Conservation (phyloP, 352 stramenopile genomes). For the Phytophthora citricola region DNA sequence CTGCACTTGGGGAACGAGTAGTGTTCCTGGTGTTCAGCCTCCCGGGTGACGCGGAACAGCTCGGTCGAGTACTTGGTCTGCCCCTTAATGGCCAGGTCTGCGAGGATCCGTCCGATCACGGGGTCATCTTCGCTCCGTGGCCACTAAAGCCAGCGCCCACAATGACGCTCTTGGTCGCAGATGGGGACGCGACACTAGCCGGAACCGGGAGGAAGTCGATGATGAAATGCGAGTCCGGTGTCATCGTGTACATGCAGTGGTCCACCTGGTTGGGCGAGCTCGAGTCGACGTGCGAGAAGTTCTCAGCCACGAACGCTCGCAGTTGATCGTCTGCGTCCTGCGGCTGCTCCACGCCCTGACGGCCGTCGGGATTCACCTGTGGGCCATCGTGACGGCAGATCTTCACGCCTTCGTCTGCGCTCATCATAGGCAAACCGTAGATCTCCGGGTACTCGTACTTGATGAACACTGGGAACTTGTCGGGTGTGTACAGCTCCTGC, state of each 20-base stretch:
- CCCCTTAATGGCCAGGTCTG: constrained; percentile 64
- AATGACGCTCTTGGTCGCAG: constrained; percentile 52
- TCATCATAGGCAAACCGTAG: constrained; percentile 63
- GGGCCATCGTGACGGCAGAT: constrained; percentile 71
- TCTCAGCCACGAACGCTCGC: constrained; percentile 42
- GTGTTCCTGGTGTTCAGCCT: not conserved
- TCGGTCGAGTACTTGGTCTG: constrained; percentile 55
- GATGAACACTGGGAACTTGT: constrained; percentile 73
- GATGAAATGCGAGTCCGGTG: constrained; percentile 77
- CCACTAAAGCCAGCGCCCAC: constrained; percentile 80
- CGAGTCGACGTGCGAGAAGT: constrained; percentile 64
- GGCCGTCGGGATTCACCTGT: constrained; percentile 50
- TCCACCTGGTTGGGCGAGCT: constrained; percentile 48
- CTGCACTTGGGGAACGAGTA: constrained; percentile 12
- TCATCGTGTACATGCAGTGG: constrained; percentile 89
- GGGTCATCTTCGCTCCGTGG: constrained; percentile 88
- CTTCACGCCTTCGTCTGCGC: constrained; percentile 65
- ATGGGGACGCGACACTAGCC: not conserved
- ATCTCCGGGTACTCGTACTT: constrained; percentile 59
- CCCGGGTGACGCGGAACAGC: constrained; percentile 40
- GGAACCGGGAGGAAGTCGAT: constrained; percentile 55
- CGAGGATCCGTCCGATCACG: constrained; percentile 84
- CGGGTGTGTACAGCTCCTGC: constrained; percentile 48
- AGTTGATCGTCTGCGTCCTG: constrained; percentile 30
- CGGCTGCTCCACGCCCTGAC: constrained; percentile 47